Base-by-base conservation (phyloP, 306 rosid species). In the Delonix regia region DNA sequence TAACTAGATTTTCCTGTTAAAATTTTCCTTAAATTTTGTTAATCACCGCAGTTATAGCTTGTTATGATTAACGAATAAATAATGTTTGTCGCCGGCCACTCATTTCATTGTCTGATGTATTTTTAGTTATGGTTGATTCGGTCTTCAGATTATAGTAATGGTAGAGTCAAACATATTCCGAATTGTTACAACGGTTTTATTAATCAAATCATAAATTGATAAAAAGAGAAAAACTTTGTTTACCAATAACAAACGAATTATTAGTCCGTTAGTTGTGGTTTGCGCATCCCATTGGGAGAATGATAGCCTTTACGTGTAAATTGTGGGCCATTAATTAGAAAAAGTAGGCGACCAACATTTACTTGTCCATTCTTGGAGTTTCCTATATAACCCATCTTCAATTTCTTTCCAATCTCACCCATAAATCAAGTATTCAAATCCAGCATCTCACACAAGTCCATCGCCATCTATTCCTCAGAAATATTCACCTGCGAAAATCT, bases 341-440 rank as follows among this genome's bases (percentile, higher is more conserved):
- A 48, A 56, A 80, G 88, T 87, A 79, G 90, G 88, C 66, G 81
- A 87, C 81, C 90, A 52, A 80, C 66, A 63, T 34, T 6, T n/a
- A 85, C 85, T 71, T 44, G 36, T 76, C 60, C 34, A 28, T 19
- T 47, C 68, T 7, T 5, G 41, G 9, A 24, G 22, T n/a, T 76
- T 33, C 39, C 76, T 38, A 57, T 85, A 64, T 80, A 76, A 79
- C 60, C 27, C 61, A 14, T 64, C 38, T 4, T 11, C 3, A 16
- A 22, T 30, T 34, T 4, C 28, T 51, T 22, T 14, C n/a, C 66
- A 63, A 24, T 4, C 38, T 16, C 69, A 60, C 68, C 16, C 67
- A 25, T 14, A 14, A 14, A 66, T 41, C 71, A 22, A 64, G 21
- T 9, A 34, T 41, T 42, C 27, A 19, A 25, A n/a, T 59, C 49